These are phyloP conservation scores for Heliosperma pusillum DNA, from an alignment of 148 eudicot genomes.

Conservation along the genomic window DNA sequence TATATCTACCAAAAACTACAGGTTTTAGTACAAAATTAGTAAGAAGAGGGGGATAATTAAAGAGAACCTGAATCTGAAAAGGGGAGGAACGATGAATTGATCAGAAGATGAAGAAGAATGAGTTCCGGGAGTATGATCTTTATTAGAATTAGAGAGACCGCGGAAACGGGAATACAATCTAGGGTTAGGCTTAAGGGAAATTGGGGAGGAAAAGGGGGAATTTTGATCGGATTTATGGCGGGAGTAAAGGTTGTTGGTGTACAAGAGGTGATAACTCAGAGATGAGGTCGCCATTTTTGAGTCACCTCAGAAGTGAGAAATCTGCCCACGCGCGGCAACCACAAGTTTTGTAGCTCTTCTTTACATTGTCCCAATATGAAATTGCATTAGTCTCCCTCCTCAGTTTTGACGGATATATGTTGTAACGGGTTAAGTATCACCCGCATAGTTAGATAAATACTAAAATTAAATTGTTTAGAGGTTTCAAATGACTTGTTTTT, in stretches of 20 bases:
- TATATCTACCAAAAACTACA: not conserved
- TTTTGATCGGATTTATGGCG: not conserved
- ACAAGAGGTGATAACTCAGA: conserved; percentile 8
- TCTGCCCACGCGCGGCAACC: conserved; percentile 13
- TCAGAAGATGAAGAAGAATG: conserved; percentile 20
- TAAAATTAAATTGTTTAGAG: too few species aligned
- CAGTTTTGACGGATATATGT: too few species aligned
- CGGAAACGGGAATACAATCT: conserved; percentile 25
- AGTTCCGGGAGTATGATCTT: conserved; percentile 19
- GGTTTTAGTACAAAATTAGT: not conserved
- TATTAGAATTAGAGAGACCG: conserved; percentile 33
- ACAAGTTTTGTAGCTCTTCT: not conserved
- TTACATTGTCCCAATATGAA: too few species aligned
- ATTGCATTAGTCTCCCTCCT: too few species aligned
- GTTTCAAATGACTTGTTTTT: too few species aligned
- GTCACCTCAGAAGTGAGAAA: not conserved
- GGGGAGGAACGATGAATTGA: conserved; percentile 15
- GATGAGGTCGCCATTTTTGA: conserved; percentile 14
- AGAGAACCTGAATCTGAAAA: conserved; percentile 37
- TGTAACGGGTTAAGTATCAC: too few species aligned
- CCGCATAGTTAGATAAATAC: too few species aligned
- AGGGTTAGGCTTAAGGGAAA: conserved; percentile 22
- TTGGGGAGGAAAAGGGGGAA: conserved; percentile 1
- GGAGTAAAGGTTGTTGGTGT: conserved; percentile 9
- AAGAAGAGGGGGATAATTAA: not conserved